Evolutionary conservation across 2,329 filamentous ascomycete species (phyloP).

Genomic region (Phialophora expanda): DNA sequence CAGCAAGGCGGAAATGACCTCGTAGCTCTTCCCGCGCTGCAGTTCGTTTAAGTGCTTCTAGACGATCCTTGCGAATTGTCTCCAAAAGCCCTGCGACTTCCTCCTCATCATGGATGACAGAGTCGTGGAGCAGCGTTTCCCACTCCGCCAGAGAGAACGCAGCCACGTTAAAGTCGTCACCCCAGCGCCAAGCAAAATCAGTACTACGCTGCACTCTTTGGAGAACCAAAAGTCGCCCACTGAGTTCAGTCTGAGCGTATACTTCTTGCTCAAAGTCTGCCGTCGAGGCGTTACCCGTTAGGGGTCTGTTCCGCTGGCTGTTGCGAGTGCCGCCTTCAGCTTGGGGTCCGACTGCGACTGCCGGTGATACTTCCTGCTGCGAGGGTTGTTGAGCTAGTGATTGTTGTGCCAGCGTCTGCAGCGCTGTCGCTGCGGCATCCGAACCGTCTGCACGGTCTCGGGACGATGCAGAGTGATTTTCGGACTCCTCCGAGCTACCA

Average conservation of each 20-base stretch:
- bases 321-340: not conserved
- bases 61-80: not conserved
- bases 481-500: not conserved
- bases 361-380: not conserved
- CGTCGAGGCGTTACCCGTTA: not conserved
- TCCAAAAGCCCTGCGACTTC: not conserved
- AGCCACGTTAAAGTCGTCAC: not conserved
- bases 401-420: not conserved
- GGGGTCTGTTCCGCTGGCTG: not conserved
- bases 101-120: not conserved
- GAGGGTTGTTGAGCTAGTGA: not conserved
- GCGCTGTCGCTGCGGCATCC: not conserved
- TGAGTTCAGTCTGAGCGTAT: not conserved
- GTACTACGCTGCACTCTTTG: not conserved
- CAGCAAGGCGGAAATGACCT: not conserved
- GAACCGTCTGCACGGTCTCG: not conserved
- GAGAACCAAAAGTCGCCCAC: not conserved
- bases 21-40: not conserved
- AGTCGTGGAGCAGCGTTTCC: not conserved
- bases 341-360: not conserved
- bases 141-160: not conserved
- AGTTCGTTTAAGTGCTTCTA: not conserved
- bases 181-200: not conserved
- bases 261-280: not conserved
- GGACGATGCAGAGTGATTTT: not conserved